These are phyloP conservation scores for Exophiala aquamarina DNA, from an alignment of 2,329 filamentous ascomycete species.

Conservation along the genomic window DNA sequence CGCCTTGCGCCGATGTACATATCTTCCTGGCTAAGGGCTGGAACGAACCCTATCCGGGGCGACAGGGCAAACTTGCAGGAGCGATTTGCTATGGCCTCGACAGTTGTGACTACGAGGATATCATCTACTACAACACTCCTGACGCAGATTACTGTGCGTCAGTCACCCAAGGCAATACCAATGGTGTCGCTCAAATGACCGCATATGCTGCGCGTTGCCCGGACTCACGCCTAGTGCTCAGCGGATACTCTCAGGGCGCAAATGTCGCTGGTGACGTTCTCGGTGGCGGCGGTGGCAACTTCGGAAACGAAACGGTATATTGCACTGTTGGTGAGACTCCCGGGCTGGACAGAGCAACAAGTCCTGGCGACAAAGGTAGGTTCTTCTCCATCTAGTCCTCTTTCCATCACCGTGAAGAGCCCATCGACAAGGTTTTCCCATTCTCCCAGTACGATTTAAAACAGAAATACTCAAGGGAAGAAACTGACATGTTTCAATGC, in stretches of 20 bases:
- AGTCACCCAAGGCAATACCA: background rate
- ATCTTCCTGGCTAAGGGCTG: conserved; percentile 15
- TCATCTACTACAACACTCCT: conserved; percentile 6
- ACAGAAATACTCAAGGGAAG: too few relatives aligned
- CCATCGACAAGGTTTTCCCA: too few relatives aligned
- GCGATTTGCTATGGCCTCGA: conserved; percentile 7
- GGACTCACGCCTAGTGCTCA: conserved; percentile 30
- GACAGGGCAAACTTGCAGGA: conserved; percentile 8
- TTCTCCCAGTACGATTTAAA: too few relatives aligned
- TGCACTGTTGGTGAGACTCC: background rate
- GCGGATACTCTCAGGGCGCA: conserved; percentile 35
- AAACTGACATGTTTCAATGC: too few relatives aligned
- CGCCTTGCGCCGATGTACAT: conserved; percentile 14
- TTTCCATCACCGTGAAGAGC: background rate
- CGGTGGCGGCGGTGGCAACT: conserved; percentile 26
- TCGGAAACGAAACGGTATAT: conserved; percentile 3
- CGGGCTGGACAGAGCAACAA: conserved; percentile 1
- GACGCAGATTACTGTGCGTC: conserved; percentile 7
- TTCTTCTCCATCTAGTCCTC: background rate
- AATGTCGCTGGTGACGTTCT: conserved; percentile 32
- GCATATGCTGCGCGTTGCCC: conserved; percentile 24
- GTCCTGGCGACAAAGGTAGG: conserved; percentile 7
- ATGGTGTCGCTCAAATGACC: conserved; percentile 8
- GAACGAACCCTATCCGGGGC: conserved; percentile 17
- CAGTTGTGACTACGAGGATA: conserved; percentile 16